These are phyloP conservation scores for Anthracocystis setariae DNA, from an alignment of 1,284 basidiomycete genomes.

Conservation along the genomic window DNA sequence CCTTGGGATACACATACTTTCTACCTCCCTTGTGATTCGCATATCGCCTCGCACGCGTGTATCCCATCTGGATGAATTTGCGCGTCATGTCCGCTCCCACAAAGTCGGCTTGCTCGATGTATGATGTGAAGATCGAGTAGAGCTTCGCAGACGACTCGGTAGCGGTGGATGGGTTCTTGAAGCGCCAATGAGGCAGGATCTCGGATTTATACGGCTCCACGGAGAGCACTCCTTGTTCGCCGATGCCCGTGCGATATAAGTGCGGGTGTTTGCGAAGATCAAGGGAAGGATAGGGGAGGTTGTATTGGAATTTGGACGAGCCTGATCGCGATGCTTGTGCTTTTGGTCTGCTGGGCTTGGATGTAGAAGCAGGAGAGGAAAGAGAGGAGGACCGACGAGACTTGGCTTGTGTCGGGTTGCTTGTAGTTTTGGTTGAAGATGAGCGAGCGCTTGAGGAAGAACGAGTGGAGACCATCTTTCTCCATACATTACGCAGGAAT, in stretches of 20 bases:
- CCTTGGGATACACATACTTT: constrained; percentile 26
- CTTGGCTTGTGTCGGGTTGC: neutral
- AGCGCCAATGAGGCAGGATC: constrained; percentile 39
- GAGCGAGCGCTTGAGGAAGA: neutral
- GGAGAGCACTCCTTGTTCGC: constrained; percentile 49
- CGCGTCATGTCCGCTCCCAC: constrained; percentile 39
- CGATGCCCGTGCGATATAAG: constrained; percentile 46
- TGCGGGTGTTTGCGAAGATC: constrained; percentile 28
- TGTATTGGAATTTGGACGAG: constrained; percentile 33
- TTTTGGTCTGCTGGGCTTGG: neutral
- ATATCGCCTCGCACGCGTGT: constrained; percentile 42
- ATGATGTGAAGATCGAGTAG: constrained; percentile 17
- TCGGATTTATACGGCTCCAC: constrained; percentile 52
- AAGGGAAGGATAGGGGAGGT: constrained; percentile 24
- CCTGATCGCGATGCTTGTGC: neutral
- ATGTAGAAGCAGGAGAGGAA: neutral
- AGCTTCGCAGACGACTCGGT: constrained; percentile 23
- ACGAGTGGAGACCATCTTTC: constrained; percentile 27
- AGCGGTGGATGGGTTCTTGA: constrained; percentile 28
- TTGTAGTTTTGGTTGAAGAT: neutral
- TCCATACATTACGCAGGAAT: too few relatives aligned
- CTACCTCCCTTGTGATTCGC: constrained; percentile 47
- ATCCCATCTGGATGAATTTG: constrained; percentile 50
- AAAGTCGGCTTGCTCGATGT: constrained; percentile 37
- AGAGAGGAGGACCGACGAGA: neutral